phyloP scores from a whole-genome alignment of 2,329 filamentous ascomycete genomes.

The Trichoderma asperellum region DNA sequence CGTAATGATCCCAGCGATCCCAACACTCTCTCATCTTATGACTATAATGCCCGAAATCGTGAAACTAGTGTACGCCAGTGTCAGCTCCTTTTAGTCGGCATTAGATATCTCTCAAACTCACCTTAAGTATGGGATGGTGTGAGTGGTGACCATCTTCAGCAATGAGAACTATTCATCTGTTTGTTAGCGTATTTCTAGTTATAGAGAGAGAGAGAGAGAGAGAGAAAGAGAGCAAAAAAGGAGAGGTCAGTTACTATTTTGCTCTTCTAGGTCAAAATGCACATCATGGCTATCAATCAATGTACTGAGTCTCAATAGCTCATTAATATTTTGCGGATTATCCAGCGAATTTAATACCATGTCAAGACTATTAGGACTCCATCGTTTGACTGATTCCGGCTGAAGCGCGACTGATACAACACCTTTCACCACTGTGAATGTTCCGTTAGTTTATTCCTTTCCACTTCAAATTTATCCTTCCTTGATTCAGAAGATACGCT shows the following conservation, averaged over 20 bases:
- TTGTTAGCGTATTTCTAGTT: constrained; percentile 9
- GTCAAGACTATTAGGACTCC: constrained; percentile 16
- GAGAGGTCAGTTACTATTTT: constrained; percentile 35
- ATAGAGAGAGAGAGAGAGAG: no score
- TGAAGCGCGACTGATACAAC: constrained; percentile 38
- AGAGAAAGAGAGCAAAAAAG: no score
- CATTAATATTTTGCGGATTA: neutral
- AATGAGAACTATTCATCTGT: constrained; percentile 33
- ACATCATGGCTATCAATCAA: constrained; percentile 36
- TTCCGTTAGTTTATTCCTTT: constrained; percentile 20
- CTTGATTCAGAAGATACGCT: neutral
- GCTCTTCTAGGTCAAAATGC: constrained; percentile 39
- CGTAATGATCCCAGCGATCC: constrained; percentile 10
- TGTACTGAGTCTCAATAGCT: constrained; percentile 9
- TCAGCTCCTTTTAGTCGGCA: neutral
- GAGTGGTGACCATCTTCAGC: constrained; percentile 30
- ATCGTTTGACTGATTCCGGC: constrained; percentile 16
- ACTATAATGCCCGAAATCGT: constrained; percentile 38
- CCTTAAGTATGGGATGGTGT: constrained; percentile 36
- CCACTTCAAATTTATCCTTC: neutral
- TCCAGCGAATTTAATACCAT: constrained; percentile 11
- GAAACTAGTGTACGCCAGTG: constrained; percentile 31
- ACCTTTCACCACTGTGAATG: constrained; percentile 36
- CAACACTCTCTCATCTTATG: constrained; percentile 32
- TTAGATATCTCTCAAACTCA: neutral